Conservation (phyloP, 2,329 filamentous ascomycete species). For the Aspergillus sp. region DNA sequence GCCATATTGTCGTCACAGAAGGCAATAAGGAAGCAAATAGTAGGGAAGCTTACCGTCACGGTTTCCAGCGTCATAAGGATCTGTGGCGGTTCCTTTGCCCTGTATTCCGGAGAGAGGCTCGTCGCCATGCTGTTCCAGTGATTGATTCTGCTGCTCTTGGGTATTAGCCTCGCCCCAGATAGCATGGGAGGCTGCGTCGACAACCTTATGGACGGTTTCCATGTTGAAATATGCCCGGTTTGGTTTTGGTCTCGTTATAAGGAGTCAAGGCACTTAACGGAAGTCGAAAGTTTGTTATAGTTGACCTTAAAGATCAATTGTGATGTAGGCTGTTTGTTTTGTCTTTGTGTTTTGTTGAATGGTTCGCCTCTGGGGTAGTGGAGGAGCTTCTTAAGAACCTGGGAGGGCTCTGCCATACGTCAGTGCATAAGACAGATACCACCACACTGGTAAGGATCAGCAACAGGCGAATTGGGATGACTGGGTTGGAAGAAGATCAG, state of each 20-base stretch:
- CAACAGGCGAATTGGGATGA: too few relatives aligned
- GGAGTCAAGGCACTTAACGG: background rate
- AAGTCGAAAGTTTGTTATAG: background rate
- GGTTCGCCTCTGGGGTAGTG: background rate
- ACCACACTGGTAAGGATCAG: too few relatives aligned
- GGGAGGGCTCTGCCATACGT: background rate
- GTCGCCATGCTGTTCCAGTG: slow-evolving; percentile 32
- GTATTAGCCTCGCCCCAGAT: slow-evolving; percentile 43
- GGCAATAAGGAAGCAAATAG: background rate
- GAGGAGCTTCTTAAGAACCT: too few relatives aligned
- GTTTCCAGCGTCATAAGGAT: slow-evolving; percentile 79
- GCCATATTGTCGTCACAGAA: background rate
- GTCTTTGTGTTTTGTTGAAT: slow-evolving; percentile 1
- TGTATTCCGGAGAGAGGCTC: slow-evolving; percentile 70
- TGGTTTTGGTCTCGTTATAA: background rate
- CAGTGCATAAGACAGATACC: background rate
- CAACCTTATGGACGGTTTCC: slow-evolving; percentile 59
- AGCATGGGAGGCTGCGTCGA: slow-evolving; percentile 44
- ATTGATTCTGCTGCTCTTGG: slow-evolving; percentile 14
- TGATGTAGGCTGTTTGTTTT: slow-evolving; percentile 5
- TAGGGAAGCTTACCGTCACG: slow-evolving; percentile 47
- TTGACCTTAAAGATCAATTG: background rate
- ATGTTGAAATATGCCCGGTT: slow-evolving; percentile 36
- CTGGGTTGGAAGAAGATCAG: too few relatives aligned
- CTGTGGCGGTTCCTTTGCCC: slow-evolving; percentile 61